Conservation (phyloP, 768 basidiomycete genomes). For the Pleurotus citrinopileatus region DNA sequence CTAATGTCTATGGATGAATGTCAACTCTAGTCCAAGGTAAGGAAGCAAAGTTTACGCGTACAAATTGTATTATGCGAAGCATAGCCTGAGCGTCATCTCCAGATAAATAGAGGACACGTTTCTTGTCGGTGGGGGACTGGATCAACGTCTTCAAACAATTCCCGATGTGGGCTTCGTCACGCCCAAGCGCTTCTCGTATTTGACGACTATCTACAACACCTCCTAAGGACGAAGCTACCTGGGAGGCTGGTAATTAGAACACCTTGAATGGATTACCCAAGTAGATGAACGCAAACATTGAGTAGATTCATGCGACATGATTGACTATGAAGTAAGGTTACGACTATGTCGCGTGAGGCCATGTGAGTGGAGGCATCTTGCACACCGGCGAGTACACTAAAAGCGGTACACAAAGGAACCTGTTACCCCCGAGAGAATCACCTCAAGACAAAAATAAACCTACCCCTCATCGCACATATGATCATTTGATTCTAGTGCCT, state of each 20-base stretch:
- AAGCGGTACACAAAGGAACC: no score
- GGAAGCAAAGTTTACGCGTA: background rate
- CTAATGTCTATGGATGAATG: background rate
- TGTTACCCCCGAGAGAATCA: no score
- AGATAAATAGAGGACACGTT: background rate
- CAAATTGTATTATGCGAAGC: slow-evolving; percentile 4
- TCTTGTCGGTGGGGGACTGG: background rate
- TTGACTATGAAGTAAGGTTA: background rate
- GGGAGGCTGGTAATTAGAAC: no score
- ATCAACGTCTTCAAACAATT: background rate
- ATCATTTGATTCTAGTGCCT: no score
- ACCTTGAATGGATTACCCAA: no score
- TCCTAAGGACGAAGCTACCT: background rate
- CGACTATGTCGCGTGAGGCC: background rate
- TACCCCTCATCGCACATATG: no score
- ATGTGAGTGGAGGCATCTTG: background rate
- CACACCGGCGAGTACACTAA: background rate
- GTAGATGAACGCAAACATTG: background rate
- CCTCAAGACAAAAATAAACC: no score
- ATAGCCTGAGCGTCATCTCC: slow-evolving; percentile 6
- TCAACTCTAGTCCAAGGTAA: background rate
- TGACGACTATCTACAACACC: background rate
- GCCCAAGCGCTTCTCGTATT: background rate
- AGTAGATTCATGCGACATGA: background rate
- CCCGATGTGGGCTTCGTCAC: background rate